These are phyloP conservation scores for Phycomyces blakesleeanus DNA, from an alignment of 192 early-diverging fungal species.

Conservation along the genomic window DNA sequence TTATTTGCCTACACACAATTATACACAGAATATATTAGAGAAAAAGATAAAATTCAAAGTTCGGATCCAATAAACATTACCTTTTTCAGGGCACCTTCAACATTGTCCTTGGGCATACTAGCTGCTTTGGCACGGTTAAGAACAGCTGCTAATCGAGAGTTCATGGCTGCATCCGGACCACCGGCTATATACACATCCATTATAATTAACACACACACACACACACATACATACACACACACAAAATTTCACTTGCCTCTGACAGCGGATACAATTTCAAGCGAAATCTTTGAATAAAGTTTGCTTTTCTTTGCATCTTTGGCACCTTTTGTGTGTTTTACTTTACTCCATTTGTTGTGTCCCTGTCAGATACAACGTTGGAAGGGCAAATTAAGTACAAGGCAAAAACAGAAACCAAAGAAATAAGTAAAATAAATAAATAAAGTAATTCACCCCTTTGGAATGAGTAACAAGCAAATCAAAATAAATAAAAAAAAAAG, in stretches of 20 bases:
- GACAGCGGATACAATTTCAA: slow-evolving; percentile 60
- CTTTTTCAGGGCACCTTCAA: slow-evolving; percentile 69
- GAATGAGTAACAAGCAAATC: too few species aligned
- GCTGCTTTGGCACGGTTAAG: slow-evolving; percentile 50
- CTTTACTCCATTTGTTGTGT: slow-evolving; percentile 66
- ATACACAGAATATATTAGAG: neutral
- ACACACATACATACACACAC: too few species aligned
- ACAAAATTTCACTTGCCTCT: slow-evolving; percentile 40
- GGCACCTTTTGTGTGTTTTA: slow-evolving; percentile 53
- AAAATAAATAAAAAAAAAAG: too few species aligned
- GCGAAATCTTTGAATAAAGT: slow-evolving; percentile 53
- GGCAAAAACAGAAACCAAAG: too few species aligned
- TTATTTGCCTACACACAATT: slow-evolving; percentile 20
- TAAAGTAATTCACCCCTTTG: too few species aligned
- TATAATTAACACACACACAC: too few species aligned
- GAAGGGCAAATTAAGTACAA: too few species aligned
- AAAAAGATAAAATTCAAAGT: neutral
- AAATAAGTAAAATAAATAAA: too few species aligned
- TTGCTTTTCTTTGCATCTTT: slow-evolving; percentile 53
- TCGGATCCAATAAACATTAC: slow-evolving; percentile 34
- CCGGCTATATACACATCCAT: too few species aligned
- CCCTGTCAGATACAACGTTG: slow-evolving; percentile 31
- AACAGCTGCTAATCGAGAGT: slow-evolving; percentile 54
- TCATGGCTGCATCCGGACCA: slow-evolving; percentile 52
- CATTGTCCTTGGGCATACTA: slow-evolving; percentile 69